Conservation (phyloP, 352 stramenopile species). For the Hyaloperonospora brassicae region DNA sequence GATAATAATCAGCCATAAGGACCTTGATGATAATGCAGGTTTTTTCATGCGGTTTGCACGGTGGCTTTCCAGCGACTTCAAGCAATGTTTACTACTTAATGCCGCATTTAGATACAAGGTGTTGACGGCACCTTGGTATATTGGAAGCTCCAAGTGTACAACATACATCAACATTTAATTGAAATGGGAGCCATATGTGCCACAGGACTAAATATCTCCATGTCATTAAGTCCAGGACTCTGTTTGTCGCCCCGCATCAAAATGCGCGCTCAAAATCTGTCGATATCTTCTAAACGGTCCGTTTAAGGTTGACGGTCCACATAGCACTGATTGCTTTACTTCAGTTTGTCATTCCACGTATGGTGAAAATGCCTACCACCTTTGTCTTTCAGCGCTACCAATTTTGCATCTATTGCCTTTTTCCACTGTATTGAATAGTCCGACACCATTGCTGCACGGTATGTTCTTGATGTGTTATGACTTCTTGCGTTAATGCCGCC, state of each 20-base stretch:
- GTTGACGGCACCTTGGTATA: slow-evolving; percentile 4
- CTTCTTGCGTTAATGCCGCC: background rate
- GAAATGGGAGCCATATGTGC: slow-evolving; percentile 9
- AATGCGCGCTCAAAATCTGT: slow-evolving; percentile 4
- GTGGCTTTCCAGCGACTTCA: background rate
- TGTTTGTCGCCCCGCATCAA: slow-evolving; percentile 4
- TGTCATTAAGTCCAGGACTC: slow-evolving; percentile 8
- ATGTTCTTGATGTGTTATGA: background rate
- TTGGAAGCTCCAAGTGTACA: slow-evolving; percentile 2
- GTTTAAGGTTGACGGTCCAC: slow-evolving; percentile 5
- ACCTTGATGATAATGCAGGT: background rate
- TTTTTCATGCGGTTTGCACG: background rate
- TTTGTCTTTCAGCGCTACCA: slow-evolving; percentile 4
- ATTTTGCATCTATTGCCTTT: slow-evolving; percentile 2
- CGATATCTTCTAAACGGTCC: slow-evolving; percentile 3
- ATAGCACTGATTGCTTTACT: slow-evolving; percentile 6
- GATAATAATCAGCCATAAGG: slow-evolving; percentile 5
- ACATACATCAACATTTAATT: slow-evolving; percentile 5
- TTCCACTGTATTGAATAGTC: slow-evolving; percentile 1
- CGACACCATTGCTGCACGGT: background rate
- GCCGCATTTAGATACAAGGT: slow-evolving; percentile 12
- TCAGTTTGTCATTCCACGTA: background rate
- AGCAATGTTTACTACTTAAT: slow-evolving; percentile 1
- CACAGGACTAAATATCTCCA: slow-evolving; percentile 8
- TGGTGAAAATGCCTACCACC: background rate